phyloP scores from a whole-genome alignment of 192 early-diverging fungal species.

The Coemansia sp. region DNA sequence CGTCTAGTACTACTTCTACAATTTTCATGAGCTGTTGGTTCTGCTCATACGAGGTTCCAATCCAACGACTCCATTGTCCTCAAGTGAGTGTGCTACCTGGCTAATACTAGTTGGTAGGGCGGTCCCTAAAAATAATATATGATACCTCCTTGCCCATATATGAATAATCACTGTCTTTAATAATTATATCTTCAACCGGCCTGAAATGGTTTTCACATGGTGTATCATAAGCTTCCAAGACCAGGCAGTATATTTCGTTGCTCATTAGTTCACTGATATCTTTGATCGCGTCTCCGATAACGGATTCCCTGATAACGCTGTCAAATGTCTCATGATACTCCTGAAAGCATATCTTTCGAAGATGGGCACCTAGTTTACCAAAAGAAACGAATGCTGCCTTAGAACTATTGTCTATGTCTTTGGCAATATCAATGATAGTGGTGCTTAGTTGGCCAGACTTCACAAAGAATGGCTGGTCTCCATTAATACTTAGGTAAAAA shows the following conservation, averaged over 20 bases:
- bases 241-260: background rate
- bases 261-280: background rate
- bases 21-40: too few relatives aligned
- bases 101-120: too few relatives aligned
- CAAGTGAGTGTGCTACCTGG: too few relatives aligned
- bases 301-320: background rate
- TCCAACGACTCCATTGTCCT: too few relatives aligned
- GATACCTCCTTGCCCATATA: too few relatives aligned
- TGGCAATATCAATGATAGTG: background rate
- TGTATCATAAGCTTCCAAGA: background rate
- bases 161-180: too few relatives aligned
- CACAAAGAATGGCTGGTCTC: background rate
- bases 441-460: background rate
- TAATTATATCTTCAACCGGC: background rate
- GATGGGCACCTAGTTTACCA: background rate
- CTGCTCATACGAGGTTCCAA: too few relatives aligned
- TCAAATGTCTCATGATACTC: background rate
- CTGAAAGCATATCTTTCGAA: background rate
- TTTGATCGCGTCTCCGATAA: background rate
- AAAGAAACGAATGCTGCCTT: background rate
- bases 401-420: too few relatives aligned
- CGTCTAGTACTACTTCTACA: too few relatives aligned
- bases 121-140: too few relatives aligned
- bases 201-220: background rate
- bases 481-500: background rate